These are phyloP conservation scores for Cyberlindnera americana DNA, from an alignment of 805 yeast genomes.

Conservation along the genomic window DNA sequence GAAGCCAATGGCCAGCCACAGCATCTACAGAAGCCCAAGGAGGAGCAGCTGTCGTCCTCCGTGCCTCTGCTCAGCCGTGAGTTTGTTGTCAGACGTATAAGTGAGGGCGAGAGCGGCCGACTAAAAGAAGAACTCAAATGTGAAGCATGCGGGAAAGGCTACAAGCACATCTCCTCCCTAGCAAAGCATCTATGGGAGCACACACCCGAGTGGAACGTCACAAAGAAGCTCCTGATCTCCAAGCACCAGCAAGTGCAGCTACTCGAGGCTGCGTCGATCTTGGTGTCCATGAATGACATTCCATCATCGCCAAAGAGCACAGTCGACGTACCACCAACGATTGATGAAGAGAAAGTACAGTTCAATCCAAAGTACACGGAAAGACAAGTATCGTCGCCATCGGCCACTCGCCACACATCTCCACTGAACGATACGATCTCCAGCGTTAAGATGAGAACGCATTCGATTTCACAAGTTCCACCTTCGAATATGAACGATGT, in stretches of 20 bases:
- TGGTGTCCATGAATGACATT: slow-evolving; percentile 23
- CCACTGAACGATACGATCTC: slow-evolving; percentile 10
- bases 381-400: slow-evolving; percentile 1
- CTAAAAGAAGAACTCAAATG: slow-evolving; percentile 80
- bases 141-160: slow-evolving; percentile 90
- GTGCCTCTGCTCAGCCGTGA: slow-evolving; percentile 51
- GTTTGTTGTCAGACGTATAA: slow-evolving; percentile 76
- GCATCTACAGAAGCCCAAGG: too few relatives aligned
- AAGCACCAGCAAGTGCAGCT: slow-evolving; percentile 28
- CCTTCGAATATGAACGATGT: slow-evolving; percentile 30
- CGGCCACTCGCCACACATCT: slow-evolving; percentile 7
- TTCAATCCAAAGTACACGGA: slow-evolving; percentile 18
- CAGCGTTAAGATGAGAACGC: slow-evolving; percentile 31
- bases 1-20: slow-evolving; percentile 2
- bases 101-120: slow-evolving; percentile 85
- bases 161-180: slow-evolving; percentile 81
- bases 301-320: slow-evolving; percentile 10
- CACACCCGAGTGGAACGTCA: slow-evolving; percentile 90
- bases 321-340: slow-evolving; percentile 14
- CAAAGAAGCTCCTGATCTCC: slow-evolving; percentile 68
- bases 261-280: slow-evolving; percentile 26
- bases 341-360: slow-evolving; percentile 10
- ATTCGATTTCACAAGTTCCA: slow-evolving; percentile 44
- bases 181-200: slow-evolving; percentile 93
- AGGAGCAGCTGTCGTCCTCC: slow-evolving; percentile 21